These are phyloP conservation scores for Ephemerocybe angulata DNA, from an alignment of 768 basidiomycete genomes.

Conservation along the genomic window DNA sequence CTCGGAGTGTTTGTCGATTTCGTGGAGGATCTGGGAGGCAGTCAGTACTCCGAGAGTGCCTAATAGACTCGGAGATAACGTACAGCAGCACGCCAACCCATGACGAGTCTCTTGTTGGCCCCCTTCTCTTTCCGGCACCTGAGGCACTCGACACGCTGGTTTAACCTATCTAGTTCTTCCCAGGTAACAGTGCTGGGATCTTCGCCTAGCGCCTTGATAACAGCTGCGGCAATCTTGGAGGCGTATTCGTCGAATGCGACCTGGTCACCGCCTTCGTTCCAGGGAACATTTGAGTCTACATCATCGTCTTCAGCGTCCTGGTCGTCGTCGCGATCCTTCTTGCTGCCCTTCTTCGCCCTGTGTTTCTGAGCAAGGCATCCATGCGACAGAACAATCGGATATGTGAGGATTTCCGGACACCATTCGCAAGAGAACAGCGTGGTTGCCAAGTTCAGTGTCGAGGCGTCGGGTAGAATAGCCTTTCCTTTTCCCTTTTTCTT, in stretches of 20 bases:
- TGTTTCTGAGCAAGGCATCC: background rate
- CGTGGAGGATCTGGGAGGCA: slow-evolving; percentile 8
- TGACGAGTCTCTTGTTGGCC: background rate
- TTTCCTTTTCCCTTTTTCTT: background rate
- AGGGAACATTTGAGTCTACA: background rate
- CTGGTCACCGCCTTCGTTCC: background rate
- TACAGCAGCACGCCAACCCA: background rate
- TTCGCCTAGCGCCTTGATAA: background rate
- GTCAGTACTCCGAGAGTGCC: too few species aligned
- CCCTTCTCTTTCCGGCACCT: background rate
- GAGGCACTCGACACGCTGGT: background rate
- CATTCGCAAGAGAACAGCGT: background rate
- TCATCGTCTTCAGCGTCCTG: too few species aligned
- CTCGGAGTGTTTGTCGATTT: slow-evolving; percentile 1
- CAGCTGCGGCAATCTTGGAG: too few species aligned
- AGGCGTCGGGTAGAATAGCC: background rate
- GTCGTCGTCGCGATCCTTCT: too few species aligned
- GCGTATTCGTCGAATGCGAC: background rate
- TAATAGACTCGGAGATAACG: too few species aligned
- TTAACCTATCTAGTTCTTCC: background rate
- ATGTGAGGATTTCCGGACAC: background rate
- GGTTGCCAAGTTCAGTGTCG: background rate
- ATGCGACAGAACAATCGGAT: background rate
- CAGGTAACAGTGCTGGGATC: background rate
- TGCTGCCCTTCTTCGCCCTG: too few species aligned